phyloP scores from a whole-genome alignment of 2,329 filamentous ascomycete genomes.

The Ceratocystis smalleyi region DNA sequence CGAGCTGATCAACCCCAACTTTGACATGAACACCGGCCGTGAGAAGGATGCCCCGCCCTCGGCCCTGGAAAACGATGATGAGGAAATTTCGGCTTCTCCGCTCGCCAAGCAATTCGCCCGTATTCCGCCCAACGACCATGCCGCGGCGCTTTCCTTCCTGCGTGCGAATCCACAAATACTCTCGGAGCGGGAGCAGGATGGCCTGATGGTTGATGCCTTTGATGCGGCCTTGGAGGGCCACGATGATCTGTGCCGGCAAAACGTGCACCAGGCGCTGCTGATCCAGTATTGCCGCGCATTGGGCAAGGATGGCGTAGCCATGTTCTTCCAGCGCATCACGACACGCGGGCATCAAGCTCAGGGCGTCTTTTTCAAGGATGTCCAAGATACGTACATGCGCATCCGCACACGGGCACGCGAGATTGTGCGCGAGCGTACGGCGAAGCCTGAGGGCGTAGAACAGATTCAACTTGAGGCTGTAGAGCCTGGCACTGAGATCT shows the following conservation, averaged over 20 bases:
- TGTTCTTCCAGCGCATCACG: constrained; percentile 95
- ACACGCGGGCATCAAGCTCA: constrained; percentile 79
- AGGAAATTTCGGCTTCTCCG: constrained; percentile 58
- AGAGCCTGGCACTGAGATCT: constrained; percentile 80
- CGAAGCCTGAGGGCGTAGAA: constrained; percentile 53
- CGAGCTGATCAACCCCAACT: constrained; percentile 42
- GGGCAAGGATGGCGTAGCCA: constrained; percentile 67
- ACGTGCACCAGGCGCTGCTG: constrained; percentile 81
- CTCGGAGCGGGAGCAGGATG: constrained; percentile 75
- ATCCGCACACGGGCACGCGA: constrained; percentile 66
- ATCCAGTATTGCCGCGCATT: constrained; percentile 89
- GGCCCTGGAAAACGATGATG: constrained; percentile 44
- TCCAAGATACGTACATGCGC: constrained; percentile 69
- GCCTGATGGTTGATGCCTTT: constrained; percentile 79
- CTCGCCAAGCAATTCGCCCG: constrained; percentile 67
- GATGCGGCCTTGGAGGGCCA: constrained; percentile 66
- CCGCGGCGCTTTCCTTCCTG: constrained; percentile 59
- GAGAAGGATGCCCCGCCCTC: constrained; percentile 14
- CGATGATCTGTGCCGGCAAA: constrained; percentile 64
- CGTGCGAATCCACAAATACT: constrained; percentile 63
- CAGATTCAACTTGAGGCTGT: constrained; percentile 97
- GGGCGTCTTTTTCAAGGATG: constrained; percentile 83
- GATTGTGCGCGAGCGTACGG: constrained; percentile 42
- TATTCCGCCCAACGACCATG: constrained; percentile 63
- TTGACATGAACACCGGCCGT: constrained; percentile 20